phyloP scores from a whole-genome alignment of 2,329 filamentous ascomycete species.

The Fusarium sp. region DNA sequence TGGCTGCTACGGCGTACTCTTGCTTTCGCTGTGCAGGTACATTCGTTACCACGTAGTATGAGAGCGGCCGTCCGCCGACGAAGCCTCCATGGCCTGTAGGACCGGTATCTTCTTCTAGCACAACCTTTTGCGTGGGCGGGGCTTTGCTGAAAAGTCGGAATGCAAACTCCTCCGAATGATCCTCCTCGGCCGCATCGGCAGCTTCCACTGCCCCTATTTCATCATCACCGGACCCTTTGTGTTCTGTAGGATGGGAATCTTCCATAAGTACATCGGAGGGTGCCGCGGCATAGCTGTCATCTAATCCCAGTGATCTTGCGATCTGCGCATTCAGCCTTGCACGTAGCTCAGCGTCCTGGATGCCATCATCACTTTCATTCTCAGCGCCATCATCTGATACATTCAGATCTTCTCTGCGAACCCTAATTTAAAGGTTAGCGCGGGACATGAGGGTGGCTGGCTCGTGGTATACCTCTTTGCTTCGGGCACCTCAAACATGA shows the following conservation, averaged over 20 bases:
- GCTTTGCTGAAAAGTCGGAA: slow-evolving; percentile 68
- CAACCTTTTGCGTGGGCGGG: slow-evolving; percentile 59
- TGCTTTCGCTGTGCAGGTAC: slow-evolving; percentile 52
- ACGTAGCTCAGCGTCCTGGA: slow-evolving; percentile 53
- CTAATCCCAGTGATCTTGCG: slow-evolving; percentile 58
- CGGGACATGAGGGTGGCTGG: neutral
- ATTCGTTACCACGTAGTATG: slow-evolving; percentile 60
- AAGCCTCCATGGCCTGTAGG: slow-evolving; percentile 52
- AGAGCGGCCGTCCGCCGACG: slow-evolving; percentile 53
- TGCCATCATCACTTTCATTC: slow-evolving; percentile 47
- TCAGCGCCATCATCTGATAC: slow-evolving; percentile 48
- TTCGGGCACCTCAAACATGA: slow-evolving; percentile 48
- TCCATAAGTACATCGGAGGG: neutral
- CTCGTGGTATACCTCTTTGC: slow-evolving; percentile 48
- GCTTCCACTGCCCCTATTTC: slow-evolving; percentile 14
- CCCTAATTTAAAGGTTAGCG: slow-evolving; percentile 51
- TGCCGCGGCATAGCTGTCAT: slow-evolving; percentile 39
- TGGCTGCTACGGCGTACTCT: slow-evolving; percentile 59
- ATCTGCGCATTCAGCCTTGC: slow-evolving; percentile 61
- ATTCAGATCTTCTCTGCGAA: slow-evolving; percentile 66
- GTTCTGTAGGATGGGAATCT: slow-evolving; percentile 4
- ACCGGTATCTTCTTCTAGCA: slow-evolving; percentile 59
- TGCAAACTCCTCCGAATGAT: slow-evolving; percentile 57
- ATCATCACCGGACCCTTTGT: slow-evolving; percentile 21
- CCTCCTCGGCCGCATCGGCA: slow-evolving; percentile 29